Conservation (phyloP, 192 early-diverging fungal genomes). For the Coemansia sp. region DNA sequence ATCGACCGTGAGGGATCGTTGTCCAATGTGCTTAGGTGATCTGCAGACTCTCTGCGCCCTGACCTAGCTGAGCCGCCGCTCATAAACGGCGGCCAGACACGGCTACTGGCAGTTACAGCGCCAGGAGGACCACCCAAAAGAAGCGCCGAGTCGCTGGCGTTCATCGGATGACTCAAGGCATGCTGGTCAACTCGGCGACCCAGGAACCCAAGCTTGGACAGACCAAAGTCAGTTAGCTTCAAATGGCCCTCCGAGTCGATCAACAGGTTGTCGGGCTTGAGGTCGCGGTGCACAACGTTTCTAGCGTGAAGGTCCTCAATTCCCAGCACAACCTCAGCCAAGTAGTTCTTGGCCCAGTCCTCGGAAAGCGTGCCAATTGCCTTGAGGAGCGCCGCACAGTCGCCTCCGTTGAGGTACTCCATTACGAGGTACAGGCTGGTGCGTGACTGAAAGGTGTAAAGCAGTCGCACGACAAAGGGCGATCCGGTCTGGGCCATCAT, state of each 20-base stretch:
- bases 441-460: conserved; percentile 85
- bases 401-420: conserved; percentile 91
- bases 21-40: neutral
- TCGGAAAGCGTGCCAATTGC: conserved; percentile 74
- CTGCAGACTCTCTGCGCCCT: neutral
- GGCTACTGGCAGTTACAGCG: neutral
- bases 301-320: conserved; percentile 86
- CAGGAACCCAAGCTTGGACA: conserved; percentile 58
- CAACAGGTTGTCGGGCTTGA: conserved; percentile 85
- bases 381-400: conserved; percentile 77
- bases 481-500: conserved; percentile 88
- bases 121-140: neutral
- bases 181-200: conserved; percentile 53
- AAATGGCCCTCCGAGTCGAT: conserved; percentile 87
- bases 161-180: conserved; percentile 8
- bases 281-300: conserved; percentile 84
- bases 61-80: neutral
- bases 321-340: conserved; percentile 84
- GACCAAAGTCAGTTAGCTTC: conserved; percentile 94
- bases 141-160: conserved; percentile 1
- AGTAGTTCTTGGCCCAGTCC: conserved; percentile 86
- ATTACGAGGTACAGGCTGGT: conserved; percentile 89
- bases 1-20: neutral
- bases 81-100: conserved; percentile 22
- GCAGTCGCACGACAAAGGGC: conserved; percentile 87